Conservation (phyloP, 805 yeast species). For the Teunomyces lycoperdinae region DNA sequence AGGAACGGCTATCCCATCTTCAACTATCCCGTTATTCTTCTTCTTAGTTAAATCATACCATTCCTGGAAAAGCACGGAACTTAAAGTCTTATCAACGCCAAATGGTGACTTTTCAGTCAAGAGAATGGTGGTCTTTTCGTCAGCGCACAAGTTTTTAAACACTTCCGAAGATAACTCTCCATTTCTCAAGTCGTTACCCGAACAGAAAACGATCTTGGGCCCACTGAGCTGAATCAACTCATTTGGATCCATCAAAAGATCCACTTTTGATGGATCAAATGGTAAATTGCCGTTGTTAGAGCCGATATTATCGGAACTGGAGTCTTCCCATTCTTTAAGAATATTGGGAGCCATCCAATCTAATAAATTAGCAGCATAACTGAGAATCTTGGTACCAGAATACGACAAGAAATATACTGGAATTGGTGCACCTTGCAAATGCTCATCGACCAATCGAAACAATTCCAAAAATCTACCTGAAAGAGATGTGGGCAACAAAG, state of each 20-base stretch:
- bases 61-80: conserved; percentile 46
- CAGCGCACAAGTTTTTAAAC: conserved; percentile 54
- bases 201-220: conserved; percentile 77
- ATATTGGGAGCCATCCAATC: conserved; percentile 95
- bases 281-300: conserved; percentile 56
- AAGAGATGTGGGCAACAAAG: conserved; percentile 75
- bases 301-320: conserved; percentile 14
- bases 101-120: conserved; percentile 64
- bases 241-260: conserved; percentile 50
- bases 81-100: conserved; percentile 40
- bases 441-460: conserved; percentile 68
- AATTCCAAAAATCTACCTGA: conserved; percentile 82
- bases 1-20: conserved; percentile 63
- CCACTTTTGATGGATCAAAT: conserved; percentile 67
- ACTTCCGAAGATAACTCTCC: conserved; percentile 61
- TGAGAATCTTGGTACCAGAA: conserved; percentile 72
- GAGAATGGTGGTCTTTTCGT: conserved; percentile 66
- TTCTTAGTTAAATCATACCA: conserved; percentile 49
- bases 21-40: conserved; percentile 36
- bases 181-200: conserved; percentile 60
- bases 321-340: conserved; percentile 76
- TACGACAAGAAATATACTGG: conserved; percentile 78
- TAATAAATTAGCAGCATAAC: conserved; percentile 82
- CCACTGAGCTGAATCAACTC: conserved; percentile 57
- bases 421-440: conserved; percentile 52